Base-by-base conservation (phyloP, 2,329 filamentous ascomycete species). In the Talaromyces sp. region DNA sequence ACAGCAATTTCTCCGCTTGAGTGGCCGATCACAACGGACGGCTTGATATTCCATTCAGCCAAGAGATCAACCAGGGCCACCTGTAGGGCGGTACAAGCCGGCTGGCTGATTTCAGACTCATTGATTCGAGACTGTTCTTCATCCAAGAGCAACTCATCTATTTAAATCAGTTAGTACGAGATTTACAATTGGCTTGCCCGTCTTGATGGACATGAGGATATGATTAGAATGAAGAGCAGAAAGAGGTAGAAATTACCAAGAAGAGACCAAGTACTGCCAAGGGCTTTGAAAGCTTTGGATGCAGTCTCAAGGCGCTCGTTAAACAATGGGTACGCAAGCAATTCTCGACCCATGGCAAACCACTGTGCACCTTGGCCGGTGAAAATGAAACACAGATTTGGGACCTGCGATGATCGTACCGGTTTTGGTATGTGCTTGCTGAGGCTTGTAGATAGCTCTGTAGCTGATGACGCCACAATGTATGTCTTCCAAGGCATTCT, bases 1-100 rank as follows among this genome's bases (percentile, higher is more conserved):
- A 45, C 43, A 3, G 68, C 79, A 13, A 83, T 83, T 67, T 84
- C 82, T 15, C 82, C 82, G 0, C 77, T 79, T 0, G 80, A 82
- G 68, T 83, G 82, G 11, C 82, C 81, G 3, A 81, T 74, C 1
- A 80, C 77, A 3, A 71, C 74, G 7, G 61, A 25, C 8, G 78
- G 73, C 0, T 56, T 49, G n/a, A 81, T 65, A 10, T 74, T 74
- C 22, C 74, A 74, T 0, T 67, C 57, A 1, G 63, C 60, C 19
- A 71, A 62, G 11, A 71, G 61, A 22, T 68, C 66, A 1, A 70
- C 64, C 3, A 72, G 62, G 1, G 66, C 60, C n/a, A 72, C 63
- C 43, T 72, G 70, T 1, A 72, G 45, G 10, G 68, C 69, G 3
- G 70, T 69, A 39, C 70, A 71, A 1, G 70, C 22, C 2, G 70